Conservation (phyloP, 768 basidiomycete species). For the Suillus subalutaceus region DNA sequence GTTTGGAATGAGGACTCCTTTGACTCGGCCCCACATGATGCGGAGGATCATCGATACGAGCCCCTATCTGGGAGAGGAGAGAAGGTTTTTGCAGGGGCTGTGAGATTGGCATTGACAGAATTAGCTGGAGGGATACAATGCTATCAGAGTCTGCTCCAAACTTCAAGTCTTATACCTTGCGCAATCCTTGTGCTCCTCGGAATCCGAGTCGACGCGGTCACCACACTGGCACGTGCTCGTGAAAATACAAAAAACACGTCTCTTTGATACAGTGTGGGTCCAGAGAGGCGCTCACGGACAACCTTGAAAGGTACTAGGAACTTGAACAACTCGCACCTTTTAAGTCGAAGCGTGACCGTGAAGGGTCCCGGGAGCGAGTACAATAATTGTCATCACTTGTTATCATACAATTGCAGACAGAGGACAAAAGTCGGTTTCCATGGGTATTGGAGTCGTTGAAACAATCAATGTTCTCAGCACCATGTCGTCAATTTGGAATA, state of each 20-base stretch:
- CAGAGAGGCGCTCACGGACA: background rate
- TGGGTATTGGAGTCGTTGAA: background rate
- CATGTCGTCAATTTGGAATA: background rate
- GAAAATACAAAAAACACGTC: background rate
- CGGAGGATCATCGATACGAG: background rate
- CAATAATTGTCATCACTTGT: background rate
- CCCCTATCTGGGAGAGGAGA: background rate
- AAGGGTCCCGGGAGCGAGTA: background rate
- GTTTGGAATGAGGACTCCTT: background rate
- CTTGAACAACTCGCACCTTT: background rate
- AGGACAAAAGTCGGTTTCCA: constrained; percentile 1
- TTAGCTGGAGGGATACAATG: too few species aligned
- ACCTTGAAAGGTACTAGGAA: background rate
- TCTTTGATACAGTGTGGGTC: constrained; percentile 9
- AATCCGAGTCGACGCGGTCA: background rate
- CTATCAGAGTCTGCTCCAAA: too few species aligned
- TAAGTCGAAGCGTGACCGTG: background rate
- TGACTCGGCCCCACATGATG: background rate
- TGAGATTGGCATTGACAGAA: background rate
- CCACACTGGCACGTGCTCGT: background rate
- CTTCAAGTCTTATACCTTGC: constrained; percentile 1
- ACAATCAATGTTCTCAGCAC: background rate
- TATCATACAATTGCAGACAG: background rate
- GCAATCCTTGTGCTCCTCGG: background rate
- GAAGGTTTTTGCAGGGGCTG: background rate